Evolutionary conservation across 192 early-diverging fungal genomes (phyloP), one percentile per base, ranked within the genome.

Genomic region (Jimgerdemannia lactiflua): DNA sequence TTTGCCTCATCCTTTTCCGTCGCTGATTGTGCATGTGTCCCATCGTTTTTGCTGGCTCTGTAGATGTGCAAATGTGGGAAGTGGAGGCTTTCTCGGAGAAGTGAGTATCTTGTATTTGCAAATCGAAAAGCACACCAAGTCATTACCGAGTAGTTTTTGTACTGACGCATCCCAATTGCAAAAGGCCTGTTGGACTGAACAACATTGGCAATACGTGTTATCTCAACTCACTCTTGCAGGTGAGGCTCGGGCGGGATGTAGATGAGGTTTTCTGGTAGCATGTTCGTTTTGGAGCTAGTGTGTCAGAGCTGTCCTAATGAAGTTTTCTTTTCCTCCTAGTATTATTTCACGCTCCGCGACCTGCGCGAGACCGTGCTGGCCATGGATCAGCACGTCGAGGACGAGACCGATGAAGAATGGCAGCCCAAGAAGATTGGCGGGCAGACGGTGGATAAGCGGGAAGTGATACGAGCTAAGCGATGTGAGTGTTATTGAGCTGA

Each of bases 141-240:
- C 29, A 29, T 29, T 29, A 29, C 29, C 29, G 29, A 29, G 29
- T 29, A 29, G 29, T 29, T 29, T 29, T 29, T 29, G 29, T 29
- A 29, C 29, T 29, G 1, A 29, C 29, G 29, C 29, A 29, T 29
- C 29, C 1, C 29, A 29, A 29, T 29, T 29, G 6, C 42, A 77
- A 84, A 68, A 86, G 88, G 43, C 94, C 94, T 4, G 86, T 91
- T 0, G 94, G 93, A 4, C 86, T 94, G 54, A 82, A 85, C 40
- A 96, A 96, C 70, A 92, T 95, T 78, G 94, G 94, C 59, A 94
- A 94, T 65, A 97, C 95, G 0, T 97, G 95, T 80, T 97, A 97
- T 76, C 84, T 97, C 18, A 97, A 95, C 78, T 93, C 92, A 49
- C 78, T 97, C 20, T 80, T 97, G 29, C 89, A 90, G 67, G 80